These are phyloP conservation scores for Mycena maculata DNA, from an alignment of 768 basidiomycete species.

Conservation along the genomic window DNA sequence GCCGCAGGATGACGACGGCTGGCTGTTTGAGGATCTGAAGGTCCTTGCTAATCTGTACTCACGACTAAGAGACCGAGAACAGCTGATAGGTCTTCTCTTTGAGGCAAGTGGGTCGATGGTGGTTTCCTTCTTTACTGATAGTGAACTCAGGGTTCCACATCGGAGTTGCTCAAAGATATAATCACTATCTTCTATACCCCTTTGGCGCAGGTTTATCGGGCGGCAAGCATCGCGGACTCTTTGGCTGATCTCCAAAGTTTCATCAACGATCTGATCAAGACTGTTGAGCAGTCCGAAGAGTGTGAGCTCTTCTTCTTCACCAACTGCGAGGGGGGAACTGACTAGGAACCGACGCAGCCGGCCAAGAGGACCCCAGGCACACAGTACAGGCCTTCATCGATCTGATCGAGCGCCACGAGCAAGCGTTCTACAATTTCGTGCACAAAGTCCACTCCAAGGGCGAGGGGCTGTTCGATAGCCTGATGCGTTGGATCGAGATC, in stretches of 20 bases:
- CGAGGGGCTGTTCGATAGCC: slow-evolving; percentile 89
- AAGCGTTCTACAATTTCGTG: slow-evolving; percentile 95
- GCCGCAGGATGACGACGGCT: slow-evolving; percentile 93
- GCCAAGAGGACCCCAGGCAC: slow-evolving; percentile 82
- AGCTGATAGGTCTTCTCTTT: slow-evolving; percentile 92
- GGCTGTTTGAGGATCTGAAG: slow-evolving; percentile 93
- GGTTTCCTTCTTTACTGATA: neutral
- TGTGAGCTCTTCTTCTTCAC: slow-evolving; percentile 59
- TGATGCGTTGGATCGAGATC: slow-evolving; percentile 97
- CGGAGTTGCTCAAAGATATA: slow-evolving; percentile 96
- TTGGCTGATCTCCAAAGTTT: slow-evolving; percentile 92
- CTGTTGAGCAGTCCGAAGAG: slow-evolving; percentile 92
- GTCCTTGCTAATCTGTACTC: slow-evolving; percentile 84
- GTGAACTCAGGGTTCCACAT: slow-evolving; percentile 84
- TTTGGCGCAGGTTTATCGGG: slow-evolving; percentile 95
- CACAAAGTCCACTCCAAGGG: slow-evolving; percentile 99
- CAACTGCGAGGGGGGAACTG: slow-evolving; percentile 8
- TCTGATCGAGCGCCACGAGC: slow-evolving; percentile 93
- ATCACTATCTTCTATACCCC: slow-evolving; percentile 99
- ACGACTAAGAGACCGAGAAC: slow-evolving; percentile 87
- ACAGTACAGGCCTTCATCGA: slow-evolving; percentile 96
- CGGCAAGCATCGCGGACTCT: slow-evolving; percentile 96
- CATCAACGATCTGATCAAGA: slow-evolving; percentile 93
- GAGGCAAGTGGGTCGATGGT: slow-evolving; percentile 68
- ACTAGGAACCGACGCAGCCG: slow-evolving; percentile 59